Conservation (phyloP, 129 eudicot species). For the Sambucus nigra region DNA sequence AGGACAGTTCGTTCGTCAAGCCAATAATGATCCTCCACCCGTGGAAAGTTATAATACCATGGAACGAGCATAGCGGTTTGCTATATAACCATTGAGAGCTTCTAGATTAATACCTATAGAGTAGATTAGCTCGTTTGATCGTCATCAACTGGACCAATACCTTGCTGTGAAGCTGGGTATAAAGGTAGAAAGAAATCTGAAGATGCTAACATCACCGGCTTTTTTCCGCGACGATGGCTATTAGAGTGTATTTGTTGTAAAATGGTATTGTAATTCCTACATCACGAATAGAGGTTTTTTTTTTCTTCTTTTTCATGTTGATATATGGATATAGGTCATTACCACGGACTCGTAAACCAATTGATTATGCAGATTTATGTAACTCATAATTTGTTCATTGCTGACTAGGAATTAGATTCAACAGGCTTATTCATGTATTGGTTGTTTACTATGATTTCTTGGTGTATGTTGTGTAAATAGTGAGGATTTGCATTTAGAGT, state of each 20-base stretch:
- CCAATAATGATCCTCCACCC: slow-evolving; percentile 37
- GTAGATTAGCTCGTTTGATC: slow-evolving; percentile 2
- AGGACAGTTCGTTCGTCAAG: slow-evolving; percentile 95
- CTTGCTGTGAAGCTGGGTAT: background rate
- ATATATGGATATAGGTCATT: background rate
- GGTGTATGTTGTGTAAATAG: no score
- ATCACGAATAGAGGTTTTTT: background rate
- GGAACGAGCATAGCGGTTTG: background rate
- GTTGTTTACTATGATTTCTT: no score
- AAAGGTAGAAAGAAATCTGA: background rate
- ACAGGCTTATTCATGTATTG: no score
- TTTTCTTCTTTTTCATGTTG: background rate
- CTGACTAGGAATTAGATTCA: no score
- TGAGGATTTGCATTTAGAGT: no score
- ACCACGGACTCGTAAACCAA: background rate
- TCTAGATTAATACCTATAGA: background rate
- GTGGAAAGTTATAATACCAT: slow-evolving; percentile 30
- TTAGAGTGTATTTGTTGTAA: slow-evolving; percentile 8
- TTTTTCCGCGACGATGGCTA: background rate
- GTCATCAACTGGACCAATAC: background rate
- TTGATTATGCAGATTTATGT: background rate
- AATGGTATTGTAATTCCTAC: slow-evolving; percentile 5
- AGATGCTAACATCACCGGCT: slow-evolving; percentile 3
- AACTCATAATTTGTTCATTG: background rate
- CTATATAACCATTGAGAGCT: no score